Conservation (phyloP, 163 green algal genomes). For the Scenedesmus sp. region DNA sequence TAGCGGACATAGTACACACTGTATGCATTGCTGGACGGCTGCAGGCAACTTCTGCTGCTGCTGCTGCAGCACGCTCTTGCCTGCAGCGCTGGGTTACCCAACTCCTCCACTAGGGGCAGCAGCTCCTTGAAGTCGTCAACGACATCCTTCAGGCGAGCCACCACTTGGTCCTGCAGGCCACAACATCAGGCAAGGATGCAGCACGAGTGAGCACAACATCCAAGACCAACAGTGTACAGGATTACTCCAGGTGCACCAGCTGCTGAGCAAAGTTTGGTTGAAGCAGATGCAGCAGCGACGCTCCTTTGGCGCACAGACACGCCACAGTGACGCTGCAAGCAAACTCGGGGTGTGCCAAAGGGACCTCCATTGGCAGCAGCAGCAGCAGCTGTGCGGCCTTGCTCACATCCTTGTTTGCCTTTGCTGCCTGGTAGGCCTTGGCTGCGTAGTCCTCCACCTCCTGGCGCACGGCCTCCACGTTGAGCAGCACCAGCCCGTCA, state of each 20-base stretch:
- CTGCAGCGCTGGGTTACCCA: constrained; percentile 84
- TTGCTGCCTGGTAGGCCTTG: constrained; percentile 85
- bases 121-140: constrained; percentile 90
- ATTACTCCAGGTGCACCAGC: no score
- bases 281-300: background rate
- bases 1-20: background rate
- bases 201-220: background rate
- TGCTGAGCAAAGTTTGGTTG: background rate
- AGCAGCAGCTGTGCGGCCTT: background rate
- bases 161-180: constrained; percentile 67
- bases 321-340: no score
- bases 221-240: no score
- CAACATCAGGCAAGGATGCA: background rate
- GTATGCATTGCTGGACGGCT: background rate
- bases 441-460: constrained; percentile 81
- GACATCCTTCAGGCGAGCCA: constrained; percentile 75
- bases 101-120: constrained; percentile 73
- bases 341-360: background rate
- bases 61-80: background rate
- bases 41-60: background rate
- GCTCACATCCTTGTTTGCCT: constrained; percentile 80
- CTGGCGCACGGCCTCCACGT: constrained; percentile 69
- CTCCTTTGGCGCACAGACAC: no score
- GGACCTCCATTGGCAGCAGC: no score
- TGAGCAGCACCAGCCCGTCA: constrained; percentile 62